Evolutionary conservation across 169 alveolate species (phyloP).

Genomic region (Fabrea salina): DNA sequence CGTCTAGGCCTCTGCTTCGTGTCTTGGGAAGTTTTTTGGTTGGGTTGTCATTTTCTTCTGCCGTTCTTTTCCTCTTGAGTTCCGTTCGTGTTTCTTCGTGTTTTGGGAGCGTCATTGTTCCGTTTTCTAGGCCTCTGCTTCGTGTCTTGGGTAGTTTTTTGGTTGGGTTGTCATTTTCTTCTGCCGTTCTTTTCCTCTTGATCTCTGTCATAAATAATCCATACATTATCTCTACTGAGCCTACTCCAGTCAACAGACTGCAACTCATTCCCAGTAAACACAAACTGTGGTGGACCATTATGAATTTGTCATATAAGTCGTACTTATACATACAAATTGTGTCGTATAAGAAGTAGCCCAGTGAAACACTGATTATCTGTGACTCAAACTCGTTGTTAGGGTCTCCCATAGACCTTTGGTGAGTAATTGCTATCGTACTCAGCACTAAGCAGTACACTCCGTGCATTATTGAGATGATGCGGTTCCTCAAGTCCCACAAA

Average conservation of each 20-base stretch:
- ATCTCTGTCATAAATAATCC: slow-evolving; percentile 3
- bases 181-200: no score
- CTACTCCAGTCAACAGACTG: not conserved
- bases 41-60: no score
- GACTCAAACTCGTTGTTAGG: not conserved
- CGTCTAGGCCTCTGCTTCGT: no score
- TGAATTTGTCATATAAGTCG: not conserved
- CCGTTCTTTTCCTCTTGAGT: no score
- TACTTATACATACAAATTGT: not conserved
- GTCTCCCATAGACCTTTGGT: not conserved
- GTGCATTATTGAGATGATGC: not conserved
- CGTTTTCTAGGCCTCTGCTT: no score
- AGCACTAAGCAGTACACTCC: not conserved
- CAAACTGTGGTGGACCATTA: not conserved
- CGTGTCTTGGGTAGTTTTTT: no score
- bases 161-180: no score
- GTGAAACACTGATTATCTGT: not conserved
- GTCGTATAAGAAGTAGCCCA: slow-evolving; percentile 21
- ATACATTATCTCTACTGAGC: not conserved
- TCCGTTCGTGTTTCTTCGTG: no score
- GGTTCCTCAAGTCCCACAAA: slow-evolving; percentile 16
- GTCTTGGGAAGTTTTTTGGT: no score
- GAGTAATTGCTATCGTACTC: not conserved
- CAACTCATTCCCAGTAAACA: not conserved
- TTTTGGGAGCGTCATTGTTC: no score